Percentiles rank a stretch among this genome's conserved stretches.
These are phyloP conservation scores for Ambrosia hybrid DNA, from an alignment of 140 eudicot species.

Conservation along the genomic window DNA sequence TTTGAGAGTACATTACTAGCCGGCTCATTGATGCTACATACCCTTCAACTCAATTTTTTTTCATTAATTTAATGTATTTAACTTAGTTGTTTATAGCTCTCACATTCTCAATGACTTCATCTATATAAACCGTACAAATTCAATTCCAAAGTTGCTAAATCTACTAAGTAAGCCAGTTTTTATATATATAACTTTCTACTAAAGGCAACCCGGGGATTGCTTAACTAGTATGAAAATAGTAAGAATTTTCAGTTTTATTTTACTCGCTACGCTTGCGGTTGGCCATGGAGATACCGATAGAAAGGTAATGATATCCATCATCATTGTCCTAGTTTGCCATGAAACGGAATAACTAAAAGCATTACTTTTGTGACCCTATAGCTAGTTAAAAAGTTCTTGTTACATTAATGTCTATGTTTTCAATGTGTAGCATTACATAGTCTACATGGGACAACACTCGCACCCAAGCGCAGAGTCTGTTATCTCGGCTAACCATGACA, in stretches of 20 bases:
- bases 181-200: neutral
- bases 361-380: neutral
- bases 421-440: conserved; percentile 60
- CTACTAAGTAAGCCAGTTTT: neutral
- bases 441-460: conserved; percentile 73
- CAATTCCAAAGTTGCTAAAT: neutral
- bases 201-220: neutral
- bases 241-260: conserved; percentile 22
- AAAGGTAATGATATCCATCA: conserved; percentile 32
- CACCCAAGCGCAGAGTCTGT: conserved; percentile 57
- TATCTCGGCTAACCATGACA: conserved; percentile 56
- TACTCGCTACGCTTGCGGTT: conserved; percentile 29
- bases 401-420: neutral
- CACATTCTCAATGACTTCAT: conserved; percentile 24
- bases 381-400: too few species aligned
- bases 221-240: conserved; percentile 25
- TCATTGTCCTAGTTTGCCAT: too few species aligned
- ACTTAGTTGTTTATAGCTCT: neutral
- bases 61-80: neutral
- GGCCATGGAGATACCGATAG: conserved; percentile 40
- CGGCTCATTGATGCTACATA: conserved; percentile 26
- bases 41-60: neutral
- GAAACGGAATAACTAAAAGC: too few species aligned
- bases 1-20: conserved; percentile 21
- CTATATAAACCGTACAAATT: conserved; percentile 16